phyloP scores from a whole-genome alignment of 805 yeast species.

The Priceomyces carsonii region DNA sequence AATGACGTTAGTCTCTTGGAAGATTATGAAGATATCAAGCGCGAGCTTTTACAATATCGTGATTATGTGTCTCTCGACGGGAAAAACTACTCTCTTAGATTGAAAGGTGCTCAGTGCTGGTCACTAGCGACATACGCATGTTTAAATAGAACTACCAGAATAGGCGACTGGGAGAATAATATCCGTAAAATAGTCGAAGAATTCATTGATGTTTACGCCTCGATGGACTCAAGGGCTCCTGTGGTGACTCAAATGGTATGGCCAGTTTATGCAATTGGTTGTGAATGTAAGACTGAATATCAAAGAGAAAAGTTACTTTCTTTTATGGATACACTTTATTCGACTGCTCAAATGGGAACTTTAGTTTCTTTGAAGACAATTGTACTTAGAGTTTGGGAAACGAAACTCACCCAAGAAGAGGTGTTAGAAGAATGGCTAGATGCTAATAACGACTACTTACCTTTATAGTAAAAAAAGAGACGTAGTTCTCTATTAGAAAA shows the following conservation, averaged over 20 bases:
- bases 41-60: constrained; percentile 42
- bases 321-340: constrained; percentile 44
- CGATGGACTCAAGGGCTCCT: constrained; percentile 48
- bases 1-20: constrained; percentile 9
- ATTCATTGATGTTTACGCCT: constrained; percentile 47
- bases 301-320: constrained; percentile 29
- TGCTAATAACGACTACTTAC: constrained; percentile 48
- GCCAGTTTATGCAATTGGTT: constrained; percentile 55
- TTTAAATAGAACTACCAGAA: constrained; percentile 27
- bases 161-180: constrained; percentile 21
- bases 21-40: constrained; percentile 33
- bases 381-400: constrained; percentile 48
- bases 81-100: constrained; percentile 37
- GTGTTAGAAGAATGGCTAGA: constrained; percentile 49
- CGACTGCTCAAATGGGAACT: constrained; percentile 57
- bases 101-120: constrained; percentile 62
- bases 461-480: background rate
- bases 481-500: background rate
- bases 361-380: constrained; percentile 43
- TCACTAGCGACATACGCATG: constrained; percentile 37
- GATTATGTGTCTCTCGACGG: constrained; percentile 39
- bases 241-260: constrained; percentile 62
- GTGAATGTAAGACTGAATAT: constrained; percentile 37
- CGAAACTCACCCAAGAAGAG: constrained; percentile 43
- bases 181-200: constrained; percentile 41